Base-by-base conservation (phyloP, 2,329 filamentous ascomycete genomes). In the Diplodia intermedia region DNA sequence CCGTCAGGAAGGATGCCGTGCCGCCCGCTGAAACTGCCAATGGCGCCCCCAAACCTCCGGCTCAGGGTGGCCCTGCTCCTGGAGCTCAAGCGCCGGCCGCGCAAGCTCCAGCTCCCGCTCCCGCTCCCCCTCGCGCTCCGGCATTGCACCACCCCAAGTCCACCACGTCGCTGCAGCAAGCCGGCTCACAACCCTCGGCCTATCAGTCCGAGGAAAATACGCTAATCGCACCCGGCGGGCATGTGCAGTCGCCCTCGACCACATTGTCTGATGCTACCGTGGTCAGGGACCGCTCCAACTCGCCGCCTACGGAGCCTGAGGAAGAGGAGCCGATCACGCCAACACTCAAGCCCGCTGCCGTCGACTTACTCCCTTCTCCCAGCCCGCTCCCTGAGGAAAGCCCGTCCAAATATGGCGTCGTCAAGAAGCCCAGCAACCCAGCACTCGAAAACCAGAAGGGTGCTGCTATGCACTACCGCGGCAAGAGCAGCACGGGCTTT, bases 401-500 rank as follows among this genome's bases (percentile, higher is more conserved):
- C 20, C 68, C 68, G 9, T 69, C 68, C 40, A 69, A 71, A 38
- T 71, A 68, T 47, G 69, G 69, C 71, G 76, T 33, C 11, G 50
- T 50, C 38, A 65, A 68, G 29, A n/a, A 68, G 40, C 52, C 66
- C 14, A 65, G 66, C 54, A 47, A 31, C n/a, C 4, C 55, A 36
- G 47, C 33, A 2, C 66, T 66, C 53, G 56, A 49, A 29, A 40
- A 66, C 20, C 29, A 23, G 18, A 68, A 68, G 33, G 36, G 36
- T 20, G 60, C 73, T 20, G 52, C 73, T 47, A 73, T 75, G 65
- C 77, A 79, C 61, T 66, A 71, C 47, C 75, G 76, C 12, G 76
- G 77, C 23, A 79, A 79, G 69, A 79, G 78, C 68, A 78, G 74
- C 68, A 78, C 77, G 15, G 75, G 76, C 38, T 78, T 79, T 67